phyloP scores from a whole-genome alignment of 2,329 filamentous ascomycete genomes.

The Sphaerulina vaccinii region DNA sequence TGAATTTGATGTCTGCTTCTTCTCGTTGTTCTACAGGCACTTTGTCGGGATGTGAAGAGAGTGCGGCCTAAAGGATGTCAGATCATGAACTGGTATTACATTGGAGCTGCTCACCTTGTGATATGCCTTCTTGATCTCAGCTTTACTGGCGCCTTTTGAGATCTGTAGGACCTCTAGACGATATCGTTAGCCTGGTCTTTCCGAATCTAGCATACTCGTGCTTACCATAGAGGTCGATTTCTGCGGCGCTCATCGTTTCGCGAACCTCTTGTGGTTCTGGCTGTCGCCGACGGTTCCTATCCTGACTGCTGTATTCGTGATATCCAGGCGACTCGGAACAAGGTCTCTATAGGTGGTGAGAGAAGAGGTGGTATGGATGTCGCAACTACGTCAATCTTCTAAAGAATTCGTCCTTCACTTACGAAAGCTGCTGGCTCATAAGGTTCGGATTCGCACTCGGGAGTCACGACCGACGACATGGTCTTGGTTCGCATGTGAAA shows the following conservation, averaged over 20 bases:
- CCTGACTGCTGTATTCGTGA: not conserved
- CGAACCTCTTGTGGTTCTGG: not conserved
- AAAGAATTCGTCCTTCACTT: too few species aligned
- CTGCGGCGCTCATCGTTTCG: constrained; percentile 40
- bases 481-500: constrained; percentile 9
- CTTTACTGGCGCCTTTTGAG: constrained; percentile 66
- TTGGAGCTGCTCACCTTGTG: constrained; percentile 65
- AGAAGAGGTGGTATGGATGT: not conserved
- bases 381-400: not conserved
- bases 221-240: constrained; percentile 59
- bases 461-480: too few species aligned
- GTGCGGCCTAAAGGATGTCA: constrained; percentile 42
- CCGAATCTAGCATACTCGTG: not conserved
- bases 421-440: too few species aligned
- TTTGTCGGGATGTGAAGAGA: constrained; percentile 92
- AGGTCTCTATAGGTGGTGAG: not conserved
- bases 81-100: not conserved
- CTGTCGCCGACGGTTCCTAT: not conserved
- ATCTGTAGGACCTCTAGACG: constrained; percentile 74
- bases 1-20: constrained; percentile 88
- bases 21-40: constrained; percentile 81
- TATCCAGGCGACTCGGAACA: not conserved
- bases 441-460: too few species aligned
- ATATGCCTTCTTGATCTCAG: constrained; percentile 93
- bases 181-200: constrained; percentile 31